phyloP scores from a whole-genome alignment of 352 stramenopile species.

The Lagenidium giganteum region DNA sequence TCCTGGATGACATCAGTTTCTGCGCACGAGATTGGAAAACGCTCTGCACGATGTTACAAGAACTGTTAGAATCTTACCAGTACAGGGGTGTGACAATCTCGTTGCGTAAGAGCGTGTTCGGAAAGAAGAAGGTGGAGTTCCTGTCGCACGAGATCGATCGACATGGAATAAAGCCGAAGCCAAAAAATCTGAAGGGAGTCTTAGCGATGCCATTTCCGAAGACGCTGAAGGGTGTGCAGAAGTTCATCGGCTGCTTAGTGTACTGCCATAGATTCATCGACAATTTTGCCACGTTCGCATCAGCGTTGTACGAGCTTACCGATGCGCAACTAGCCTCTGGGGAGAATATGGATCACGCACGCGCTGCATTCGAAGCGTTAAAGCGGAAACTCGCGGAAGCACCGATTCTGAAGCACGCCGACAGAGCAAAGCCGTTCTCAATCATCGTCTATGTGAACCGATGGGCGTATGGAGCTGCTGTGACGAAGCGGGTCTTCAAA shows the following conservation, averaged over 20 bases:
- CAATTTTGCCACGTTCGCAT: constrained; percentile 12
- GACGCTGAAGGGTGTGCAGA: constrained; percentile 15
- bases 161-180: constrained; percentile 5
- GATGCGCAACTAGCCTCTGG: constrained; percentile 1
- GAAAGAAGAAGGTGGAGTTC: too few relatives aligned
- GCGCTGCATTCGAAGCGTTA: constrained; percentile 7
- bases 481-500: too few relatives aligned
- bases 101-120: too few relatives aligned
- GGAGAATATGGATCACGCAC: background rate
- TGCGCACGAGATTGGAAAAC: background rate
- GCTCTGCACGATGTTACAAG: constrained; percentile 3
- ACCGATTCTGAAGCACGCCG: constrained; percentile 11
- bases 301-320: constrained; percentile 11
- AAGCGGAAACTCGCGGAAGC: constrained; percentile 5
- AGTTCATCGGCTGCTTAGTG: constrained; percentile 13
- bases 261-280: constrained; percentile 27
- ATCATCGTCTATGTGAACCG: constrained; percentile 16
- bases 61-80: background rate
- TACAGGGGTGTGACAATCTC: background rate
- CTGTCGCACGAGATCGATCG: constrained; percentile 9
- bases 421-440: background rate
- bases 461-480: constrained; percentile 14
- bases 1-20: constrained; percentile 4
- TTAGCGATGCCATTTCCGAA: constrained; percentile 4
- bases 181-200: constrained; percentile 8